Conservation (phyloP, 1,284 basidiomycete species). For the Moesziomyces sp. region DNA sequence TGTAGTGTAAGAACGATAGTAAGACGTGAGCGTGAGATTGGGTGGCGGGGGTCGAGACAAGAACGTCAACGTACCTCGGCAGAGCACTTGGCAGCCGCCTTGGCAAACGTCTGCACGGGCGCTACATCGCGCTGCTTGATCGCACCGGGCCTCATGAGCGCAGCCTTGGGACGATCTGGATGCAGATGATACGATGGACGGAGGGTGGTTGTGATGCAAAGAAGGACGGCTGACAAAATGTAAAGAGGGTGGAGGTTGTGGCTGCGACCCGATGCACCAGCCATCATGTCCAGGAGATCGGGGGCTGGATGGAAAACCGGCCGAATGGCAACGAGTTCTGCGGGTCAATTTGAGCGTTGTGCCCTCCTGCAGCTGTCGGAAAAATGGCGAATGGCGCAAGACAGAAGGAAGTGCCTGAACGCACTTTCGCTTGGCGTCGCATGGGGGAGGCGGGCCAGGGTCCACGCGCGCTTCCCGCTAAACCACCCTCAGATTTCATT, state of each 20-base stretch:
- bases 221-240: constrained; percentile 2
- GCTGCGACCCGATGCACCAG: too few relatives aligned
- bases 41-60: background rate
- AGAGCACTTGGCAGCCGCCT: constrained; percentile 44
- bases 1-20: constrained; percentile 66
- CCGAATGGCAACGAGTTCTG: background rate
- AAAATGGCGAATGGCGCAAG: constrained; percentile 1
- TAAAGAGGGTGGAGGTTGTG: constrained; percentile 1
- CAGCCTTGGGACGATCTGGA: background rate
- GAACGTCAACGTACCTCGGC: constrained; percentile 22
- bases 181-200: background rate
- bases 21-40: background rate
- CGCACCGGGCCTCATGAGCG: constrained; percentile 29
- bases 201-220: too few relatives aligned
- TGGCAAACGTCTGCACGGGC: constrained; percentile 50
- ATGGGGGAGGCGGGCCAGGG: too few relatives aligned
- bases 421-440: too few relatives aligned
- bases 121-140: constrained; percentile 49
- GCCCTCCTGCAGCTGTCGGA: constrained; percentile 9
- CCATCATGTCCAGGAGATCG: background rate
- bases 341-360: background rate
- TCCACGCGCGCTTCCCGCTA: too few relatives aligned
- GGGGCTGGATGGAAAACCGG: background rate
- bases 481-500: too few relatives aligned
- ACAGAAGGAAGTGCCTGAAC: too few relatives aligned